Percentiles rank a stretch among this genome's conserved stretches.
These are phyloP conservation scores for Zygoascus hellenicus DNA, from an alignment of 1,139 yeast genomes.

Conservation along the genomic window DNA sequence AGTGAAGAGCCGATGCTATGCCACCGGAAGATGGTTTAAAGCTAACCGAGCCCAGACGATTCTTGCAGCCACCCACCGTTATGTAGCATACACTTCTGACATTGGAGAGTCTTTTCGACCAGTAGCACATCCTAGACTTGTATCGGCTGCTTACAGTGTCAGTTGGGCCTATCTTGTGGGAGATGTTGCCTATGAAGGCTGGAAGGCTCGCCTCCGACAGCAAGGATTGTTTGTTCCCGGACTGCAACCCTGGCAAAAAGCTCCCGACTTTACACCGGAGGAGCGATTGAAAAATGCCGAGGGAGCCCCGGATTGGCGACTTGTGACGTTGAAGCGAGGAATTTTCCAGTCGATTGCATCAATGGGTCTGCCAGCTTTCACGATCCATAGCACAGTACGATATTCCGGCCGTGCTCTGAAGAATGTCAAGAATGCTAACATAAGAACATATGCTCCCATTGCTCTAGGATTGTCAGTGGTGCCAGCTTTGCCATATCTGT, in stretches of 20 bases:
- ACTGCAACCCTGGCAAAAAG: slow-evolving; percentile 61
- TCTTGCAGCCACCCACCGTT: slow-evolving; percentile 69
- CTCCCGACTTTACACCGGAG: slow-evolving; percentile 35
- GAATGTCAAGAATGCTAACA: slow-evolving; percentile 44
- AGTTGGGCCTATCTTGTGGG: slow-evolving; percentile 76
- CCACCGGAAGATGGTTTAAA: not conserved
- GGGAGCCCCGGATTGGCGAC: slow-evolving; percentile 53
- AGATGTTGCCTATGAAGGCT: slow-evolving; percentile 71
- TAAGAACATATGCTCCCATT: slow-evolving; percentile 70
- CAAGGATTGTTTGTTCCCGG: slow-evolving; percentile 63
- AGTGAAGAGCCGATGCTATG: slow-evolving; percentile 11
- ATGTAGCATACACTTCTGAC: slow-evolving; percentile 83
- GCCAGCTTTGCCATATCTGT: slow-evolving; percentile 69
- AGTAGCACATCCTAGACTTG: slow-evolving; percentile 65
- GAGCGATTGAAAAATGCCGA: slow-evolving; percentile 36
- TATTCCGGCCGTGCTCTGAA: slow-evolving; percentile 52
- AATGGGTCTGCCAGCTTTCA: slow-evolving; percentile 84
- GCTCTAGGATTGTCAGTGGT: slow-evolving; percentile 70
- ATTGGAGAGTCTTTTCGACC: slow-evolving; percentile 89
- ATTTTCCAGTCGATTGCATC: slow-evolving; percentile 76
- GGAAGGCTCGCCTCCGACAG: slow-evolving; percentile 65
- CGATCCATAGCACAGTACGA: slow-evolving; percentile 73
- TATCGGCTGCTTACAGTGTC: slow-evolving; percentile 61
- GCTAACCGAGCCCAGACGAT: slow-evolving; percentile 27
- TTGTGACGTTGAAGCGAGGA: slow-evolving; percentile 62